phyloP scores from a whole-genome alignment of 2,329 filamentous ascomycete species.

The Beauveria sp. region DNA sequence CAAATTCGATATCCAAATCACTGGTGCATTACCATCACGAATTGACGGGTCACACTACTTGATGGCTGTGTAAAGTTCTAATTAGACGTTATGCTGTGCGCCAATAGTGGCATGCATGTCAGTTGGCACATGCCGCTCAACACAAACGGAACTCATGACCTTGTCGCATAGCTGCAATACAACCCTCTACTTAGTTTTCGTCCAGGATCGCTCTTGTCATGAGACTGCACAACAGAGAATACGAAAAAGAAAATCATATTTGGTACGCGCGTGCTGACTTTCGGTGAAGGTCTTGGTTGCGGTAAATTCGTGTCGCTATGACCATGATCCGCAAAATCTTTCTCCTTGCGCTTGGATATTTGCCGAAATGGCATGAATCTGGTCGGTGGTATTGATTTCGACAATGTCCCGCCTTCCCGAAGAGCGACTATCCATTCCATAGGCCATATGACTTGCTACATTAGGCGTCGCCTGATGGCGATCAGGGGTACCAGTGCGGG shows the following conservation, averaged over 20 bases:
- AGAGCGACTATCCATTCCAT: background rate
- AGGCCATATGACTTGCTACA: background rate
- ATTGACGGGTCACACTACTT: no score
- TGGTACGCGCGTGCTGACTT: background rate
- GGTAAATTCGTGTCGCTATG: background rate
- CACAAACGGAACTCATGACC: background rate
- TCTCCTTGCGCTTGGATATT: no score
- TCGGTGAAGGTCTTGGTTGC: background rate
- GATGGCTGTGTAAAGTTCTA: background rate
- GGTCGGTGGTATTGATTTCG: background rate
- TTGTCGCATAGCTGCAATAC: background rate
- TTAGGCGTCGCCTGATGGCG: background rate
- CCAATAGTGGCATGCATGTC: background rate
- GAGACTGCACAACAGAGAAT: background rate
- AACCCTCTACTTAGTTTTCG: background rate
- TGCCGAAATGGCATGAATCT: background rate
- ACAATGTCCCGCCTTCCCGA: background rate
- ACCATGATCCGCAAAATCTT: background rate
- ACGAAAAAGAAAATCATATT: no score
- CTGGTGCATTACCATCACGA: no score
- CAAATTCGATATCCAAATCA: no score
- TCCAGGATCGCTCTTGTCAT: background rate
- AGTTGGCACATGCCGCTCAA: background rate
- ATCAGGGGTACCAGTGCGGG: background rate
- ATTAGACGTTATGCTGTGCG: background rate